Evolutionary conservation across 169 alveolate species (phyloP).

Genomic region (Eimeria acervulina): DNA sequence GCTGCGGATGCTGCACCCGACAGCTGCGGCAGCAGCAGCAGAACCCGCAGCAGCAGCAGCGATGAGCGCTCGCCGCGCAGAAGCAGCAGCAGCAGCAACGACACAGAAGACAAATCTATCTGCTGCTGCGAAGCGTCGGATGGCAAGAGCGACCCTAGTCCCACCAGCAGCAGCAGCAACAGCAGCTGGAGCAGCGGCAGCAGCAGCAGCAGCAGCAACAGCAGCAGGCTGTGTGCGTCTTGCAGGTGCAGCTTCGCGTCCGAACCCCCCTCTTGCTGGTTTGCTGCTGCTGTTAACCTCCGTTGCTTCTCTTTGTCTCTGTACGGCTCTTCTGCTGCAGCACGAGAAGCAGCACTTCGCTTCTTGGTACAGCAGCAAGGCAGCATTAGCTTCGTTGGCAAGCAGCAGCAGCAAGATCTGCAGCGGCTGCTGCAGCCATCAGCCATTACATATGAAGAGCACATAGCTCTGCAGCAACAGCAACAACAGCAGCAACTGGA

Average conservation of each 20-base stretch:
- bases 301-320: slow-evolving; percentile 20
- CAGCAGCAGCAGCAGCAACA: slow-evolving; percentile 15
- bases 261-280: not conserved
- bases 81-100: slow-evolving; percentile 44
- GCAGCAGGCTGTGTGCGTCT: not conserved
- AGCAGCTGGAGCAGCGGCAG: slow-evolving; percentile 1
- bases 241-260: slow-evolving; percentile 3
- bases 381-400: not conserved
- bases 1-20: slow-evolving; percentile 23
- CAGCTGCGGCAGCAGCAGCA: slow-evolving; percentile 48
- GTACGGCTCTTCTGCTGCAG: slow-evolving; percentile 45
- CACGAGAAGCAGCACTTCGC: slow-evolving; percentile 47
- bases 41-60: slow-evolving; percentile 58
- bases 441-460: not conserved
- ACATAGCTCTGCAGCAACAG: not conserved
- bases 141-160: not conserved
- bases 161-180: not conserved
- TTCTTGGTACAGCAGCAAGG: slow-evolving; percentile 49
- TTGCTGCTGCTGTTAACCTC: not conserved
- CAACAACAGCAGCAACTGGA: not conserved
- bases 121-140: not conserved
- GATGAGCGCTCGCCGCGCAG: slow-evolving; percentile 10
- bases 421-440: slow-evolving; percentile 42
- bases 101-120: not conserved
- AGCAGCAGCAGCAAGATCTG: slow-evolving; percentile 24